Conservation (phyloP, 2,329 filamentous ascomycete genomes). For the Diaporthe aspalathi region DNA sequence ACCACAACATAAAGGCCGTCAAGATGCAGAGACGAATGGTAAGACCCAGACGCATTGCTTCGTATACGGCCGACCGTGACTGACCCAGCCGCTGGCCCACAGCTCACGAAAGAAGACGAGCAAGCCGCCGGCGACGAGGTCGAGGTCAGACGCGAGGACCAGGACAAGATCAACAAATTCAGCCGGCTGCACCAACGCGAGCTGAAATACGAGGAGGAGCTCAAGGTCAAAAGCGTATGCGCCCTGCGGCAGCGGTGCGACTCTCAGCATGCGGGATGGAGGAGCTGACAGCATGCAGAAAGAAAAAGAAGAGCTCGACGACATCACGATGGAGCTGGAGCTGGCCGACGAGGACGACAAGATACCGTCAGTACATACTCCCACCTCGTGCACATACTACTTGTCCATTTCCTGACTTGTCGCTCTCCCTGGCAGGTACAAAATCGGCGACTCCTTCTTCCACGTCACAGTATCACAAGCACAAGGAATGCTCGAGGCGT, state of each 20-base stretch:
- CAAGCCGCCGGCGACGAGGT: constrained; percentile 82
- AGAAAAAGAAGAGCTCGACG: constrained; percentile 97
- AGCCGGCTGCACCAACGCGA: constrained; percentile 93
- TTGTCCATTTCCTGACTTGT: not conserved
- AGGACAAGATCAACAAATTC: constrained; percentile 99
- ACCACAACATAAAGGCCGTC: constrained; percentile 5
- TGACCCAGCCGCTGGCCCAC: constrained; percentile 39
- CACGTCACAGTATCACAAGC: constrained; percentile 86
- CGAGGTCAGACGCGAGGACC: constrained; percentile 94
- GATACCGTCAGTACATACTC: constrained; percentile 75
- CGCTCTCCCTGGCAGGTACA: constrained; percentile 75
- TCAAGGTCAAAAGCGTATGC: constrained; percentile 81
- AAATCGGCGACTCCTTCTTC: constrained; percentile 96
- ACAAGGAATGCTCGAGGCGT: constrained; percentile 82
- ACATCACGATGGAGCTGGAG: constrained; percentile 90
- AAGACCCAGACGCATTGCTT: constrained; percentile 41
- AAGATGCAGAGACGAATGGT: constrained; percentile 71
- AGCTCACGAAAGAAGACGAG: constrained; percentile 97
- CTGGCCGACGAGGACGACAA: constrained; percentile 94
- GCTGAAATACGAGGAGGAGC: constrained; percentile 79
- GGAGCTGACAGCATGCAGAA: constrained; percentile 69
- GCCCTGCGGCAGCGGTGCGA: fast-evolving
- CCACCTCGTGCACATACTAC: not conserved
- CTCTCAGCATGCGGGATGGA: not conserved
- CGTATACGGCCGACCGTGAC: not conserved